These are phyloP conservation scores for Salix brachista DNA, from an alignment of 345 rosid genomes.

Conservation along the genomic window DNA sequence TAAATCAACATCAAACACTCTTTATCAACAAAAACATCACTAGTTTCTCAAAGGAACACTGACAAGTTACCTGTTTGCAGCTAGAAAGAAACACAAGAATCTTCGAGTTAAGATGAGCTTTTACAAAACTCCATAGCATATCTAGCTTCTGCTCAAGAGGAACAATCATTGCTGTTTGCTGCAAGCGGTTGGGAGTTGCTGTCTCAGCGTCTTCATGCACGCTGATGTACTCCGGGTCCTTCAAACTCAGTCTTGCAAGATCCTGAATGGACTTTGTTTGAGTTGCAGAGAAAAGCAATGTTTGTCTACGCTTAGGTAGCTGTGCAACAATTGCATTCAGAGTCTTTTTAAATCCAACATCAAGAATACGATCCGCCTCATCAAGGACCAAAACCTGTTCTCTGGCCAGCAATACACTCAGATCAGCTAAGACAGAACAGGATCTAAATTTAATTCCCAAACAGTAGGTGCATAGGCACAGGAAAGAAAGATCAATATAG, in stretches of 20 bases:
- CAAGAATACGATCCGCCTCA: conserved; percentile 98
- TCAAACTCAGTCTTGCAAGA: conserved; percentile 94
- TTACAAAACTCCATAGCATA: conserved; percentile 91
- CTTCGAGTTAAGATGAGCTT: conserved; percentile 66
- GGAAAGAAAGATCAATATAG: no score
- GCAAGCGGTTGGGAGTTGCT: conserved; percentile 74
- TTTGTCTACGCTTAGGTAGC: conserved; percentile 76
- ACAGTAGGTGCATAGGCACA: not conserved
- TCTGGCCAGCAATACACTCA: conserved; percentile 33
- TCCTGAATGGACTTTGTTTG: conserved; percentile 93
- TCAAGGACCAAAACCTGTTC: conserved; percentile 89
- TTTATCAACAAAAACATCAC: not conserved
- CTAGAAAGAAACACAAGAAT: conserved; percentile 90
- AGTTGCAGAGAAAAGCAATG: conserved; percentile 91
- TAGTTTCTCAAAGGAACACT: not conserved
- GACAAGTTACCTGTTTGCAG: conserved; percentile 73
- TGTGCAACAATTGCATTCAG: conserved; percentile 85
- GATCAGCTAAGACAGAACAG: conserved; percentile 26
- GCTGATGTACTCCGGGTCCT: conserved; percentile 88
- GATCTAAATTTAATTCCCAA: not conserved
- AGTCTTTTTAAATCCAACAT: conserved; percentile 74
- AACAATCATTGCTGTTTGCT: conserved; percentile 80
- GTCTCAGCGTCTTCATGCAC: conserved; percentile 79
- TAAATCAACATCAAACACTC: not conserved
- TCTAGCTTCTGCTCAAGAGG: conserved; percentile 87